Base-by-base conservation (phyloP, 164 flowering plant species). In the Sedum album region DNA sequence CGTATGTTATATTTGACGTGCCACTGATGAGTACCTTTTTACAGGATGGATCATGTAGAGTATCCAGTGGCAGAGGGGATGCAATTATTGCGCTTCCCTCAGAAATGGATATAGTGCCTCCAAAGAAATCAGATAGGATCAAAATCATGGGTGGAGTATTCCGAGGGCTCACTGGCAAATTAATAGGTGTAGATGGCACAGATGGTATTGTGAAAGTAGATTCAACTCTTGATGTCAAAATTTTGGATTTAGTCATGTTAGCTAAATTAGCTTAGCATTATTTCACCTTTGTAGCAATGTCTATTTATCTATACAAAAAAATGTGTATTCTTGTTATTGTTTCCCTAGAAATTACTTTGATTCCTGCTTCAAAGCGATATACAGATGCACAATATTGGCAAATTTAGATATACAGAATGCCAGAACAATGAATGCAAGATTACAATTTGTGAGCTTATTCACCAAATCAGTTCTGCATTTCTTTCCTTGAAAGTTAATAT, bases 181-280 rank as follows among this genome's bases (percentile, higher is more conserved):
- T 95, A 46, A 90, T 95, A 35, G 99, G 99, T 68, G 81, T 95
- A 10, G 99, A 95, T 71, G 94, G 94, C 28, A 85, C 87, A 0
- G 99, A 92, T 72, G 99, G 97, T 7, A 92, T 95, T 48, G 97
- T 95, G 4, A 95, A 90, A 75, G 81, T 89, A 4, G 99, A 94
- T 57, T 93, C 82, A 67, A 86, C 93, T 7, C 79, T 92, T 2
- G 99, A 92, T 75, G 97, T 95, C 20, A 95, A 91, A 79, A 95
- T 95, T 28, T 81, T 95, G 62, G 97, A 95, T 70, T 77, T 92
- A 86, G 89, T 36, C 25, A 77, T 80, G 60, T 74, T 95, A 35
- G 97, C 97, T 14, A 95, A 88, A 71, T 68, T 89, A 46, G 93
- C 88, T 14, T 79, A 81, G 36, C 2, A 82, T 41, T 41, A 21